Evolutionary conservation across 805 yeast species (phyloP).

Genomic region (Candida rishiriensis): DNA sequence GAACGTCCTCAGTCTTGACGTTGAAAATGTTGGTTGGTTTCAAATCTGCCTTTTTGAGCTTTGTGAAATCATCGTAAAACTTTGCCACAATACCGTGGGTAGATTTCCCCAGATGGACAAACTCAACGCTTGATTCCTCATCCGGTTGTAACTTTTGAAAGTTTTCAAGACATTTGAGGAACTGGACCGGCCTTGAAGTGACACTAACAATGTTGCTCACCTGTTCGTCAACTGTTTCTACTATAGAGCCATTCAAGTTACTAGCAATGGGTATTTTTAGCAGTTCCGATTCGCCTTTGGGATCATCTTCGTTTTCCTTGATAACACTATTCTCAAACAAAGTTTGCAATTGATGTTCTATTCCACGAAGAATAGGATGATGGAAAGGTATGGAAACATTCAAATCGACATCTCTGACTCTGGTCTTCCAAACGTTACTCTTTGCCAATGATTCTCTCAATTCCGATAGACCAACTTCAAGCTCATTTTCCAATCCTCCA

Average conservation of each 20-base stretch:
- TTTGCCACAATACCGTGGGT: constrained; percentile 24
- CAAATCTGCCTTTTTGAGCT: constrained; percentile 3
- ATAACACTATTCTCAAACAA: constrained; percentile 8
- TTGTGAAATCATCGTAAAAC: constrained; percentile 19
- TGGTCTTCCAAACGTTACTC: constrained; percentile 19
- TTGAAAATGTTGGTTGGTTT: constrained; percentile 6
- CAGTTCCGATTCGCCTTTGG: not conserved
- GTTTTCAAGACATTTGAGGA: constrained; percentile 28
- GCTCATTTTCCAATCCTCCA: constrained; percentile 22
- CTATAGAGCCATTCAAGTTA: constrained; percentile 25
- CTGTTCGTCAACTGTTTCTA: constrained; percentile 14
- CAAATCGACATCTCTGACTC: constrained; percentile 25
- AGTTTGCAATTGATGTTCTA: constrained; percentile 19
- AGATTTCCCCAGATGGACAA: constrained; percentile 28
- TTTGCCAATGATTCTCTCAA: constrained; percentile 12
- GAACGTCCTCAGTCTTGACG: constrained; percentile 4
- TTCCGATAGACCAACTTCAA: constrained; percentile 10
- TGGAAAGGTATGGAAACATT: constrained; percentile 32
- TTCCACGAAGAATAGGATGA: constrained; percentile 26
- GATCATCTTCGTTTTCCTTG: not conserved
- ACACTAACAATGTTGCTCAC: constrained; percentile 26
- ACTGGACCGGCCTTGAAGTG: constrained; percentile 31
- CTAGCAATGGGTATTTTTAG: constrained; percentile 26
- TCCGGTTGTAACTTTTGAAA: constrained; percentile 4
- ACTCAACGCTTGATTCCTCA: constrained; percentile 12